Base-by-base conservation (phyloP, 495 filamentous ascomycete genomes). In the Talaromyces thailandensis region DNA sequence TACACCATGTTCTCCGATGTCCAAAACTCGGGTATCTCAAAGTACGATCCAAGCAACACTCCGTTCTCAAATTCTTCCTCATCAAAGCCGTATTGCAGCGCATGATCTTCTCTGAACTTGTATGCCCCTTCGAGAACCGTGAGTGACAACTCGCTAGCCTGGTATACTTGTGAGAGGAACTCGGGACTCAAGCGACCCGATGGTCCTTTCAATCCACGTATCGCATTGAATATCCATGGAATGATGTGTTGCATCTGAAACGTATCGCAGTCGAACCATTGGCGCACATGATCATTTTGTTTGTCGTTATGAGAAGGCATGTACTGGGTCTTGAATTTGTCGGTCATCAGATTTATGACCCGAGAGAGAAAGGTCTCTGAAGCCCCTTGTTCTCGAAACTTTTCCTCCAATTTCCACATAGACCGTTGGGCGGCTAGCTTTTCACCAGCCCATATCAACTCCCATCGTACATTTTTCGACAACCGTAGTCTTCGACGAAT, bases 381-480 rank as follows among this genome's bases (percentile, higher is more conserved):
- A 5, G 64, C 64, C 40, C 73, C 76, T 18, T 74, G 70, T 18
- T 74, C 75, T 11, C 83, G 72, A 56, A 81, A 81, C 6, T 79
- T 67, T 64, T 94, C 86, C 67, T 94, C 88, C 31, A 81, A 73
- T 62, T 85, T 83, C 92, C 93, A 98, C 63, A 98, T 80, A 37
- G 84, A 81, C 51, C 82, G 82, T n/a, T 92, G 93, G 32, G 92
- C 89, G 43, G 86, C 86, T 66, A 96, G 82, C 70, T 92, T 96
- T 69, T 98, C 94, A 0, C 92, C 93, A 66, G 89, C 85, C 82
- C 87, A 90, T n/a, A 98, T 79, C 5, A 98, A 71, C 63, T 86
- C 79, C 93, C 92, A 98, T 67, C 82, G 61, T 43, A 43, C 31
- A 14, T 9, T 48, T 25, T 80, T 79, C 55, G 88, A 84, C 14